Evolutionary conservation across 768 basidiomycete species (phyloP).

Genomic region (Hericium rajendrae): DNA sequence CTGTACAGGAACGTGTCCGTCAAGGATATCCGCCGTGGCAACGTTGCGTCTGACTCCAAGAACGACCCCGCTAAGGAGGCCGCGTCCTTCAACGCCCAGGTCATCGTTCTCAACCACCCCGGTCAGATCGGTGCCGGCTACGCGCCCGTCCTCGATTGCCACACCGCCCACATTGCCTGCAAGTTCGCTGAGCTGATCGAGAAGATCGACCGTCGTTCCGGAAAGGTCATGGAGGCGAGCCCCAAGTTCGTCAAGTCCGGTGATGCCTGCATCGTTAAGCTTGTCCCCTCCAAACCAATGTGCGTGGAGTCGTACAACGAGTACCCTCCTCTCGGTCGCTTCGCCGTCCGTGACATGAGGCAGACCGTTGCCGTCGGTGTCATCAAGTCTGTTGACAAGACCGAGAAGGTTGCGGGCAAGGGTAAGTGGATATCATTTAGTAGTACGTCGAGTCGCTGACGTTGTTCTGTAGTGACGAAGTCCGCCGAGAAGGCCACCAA

Average conservation of each 20-base stretch:
- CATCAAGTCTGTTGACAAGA: slow-evolving; percentile 97
- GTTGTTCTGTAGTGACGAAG: slow-evolving; percentile 61
- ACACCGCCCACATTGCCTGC: slow-evolving; percentile 99
- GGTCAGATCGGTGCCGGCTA: slow-evolving; percentile 99
- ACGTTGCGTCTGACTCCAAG: slow-evolving; percentile 99
- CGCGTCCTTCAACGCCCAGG: slow-evolving; percentile 98
- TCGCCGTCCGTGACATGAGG: slow-evolving; percentile 99
- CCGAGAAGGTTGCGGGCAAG: slow-evolving; percentile 84
- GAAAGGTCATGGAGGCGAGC: slow-evolving; percentile 76
- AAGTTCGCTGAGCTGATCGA: slow-evolving; percentile 97
- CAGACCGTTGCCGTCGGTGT: slow-evolving; percentile 98
- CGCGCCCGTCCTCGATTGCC: slow-evolving; percentile 98
- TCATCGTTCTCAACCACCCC: slow-evolving; percentile 99
- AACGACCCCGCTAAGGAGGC: slow-evolving; percentile 99
- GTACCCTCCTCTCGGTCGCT: slow-evolving; percentile 99
- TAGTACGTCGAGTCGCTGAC: slow-evolving; percentile 2
- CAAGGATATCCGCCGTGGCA: slow-evolving; percentile 99
- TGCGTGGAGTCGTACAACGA: slow-evolving; percentile 90
- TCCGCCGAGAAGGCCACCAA: slow-evolving; percentile 92
- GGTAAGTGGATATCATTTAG: slow-evolving; percentile 31
- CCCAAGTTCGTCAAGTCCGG: slow-evolving; percentile 99
- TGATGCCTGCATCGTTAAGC: slow-evolving; percentile 98
- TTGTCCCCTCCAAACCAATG: slow-evolving; percentile 94
- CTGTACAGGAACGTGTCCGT: slow-evolving; percentile 89
- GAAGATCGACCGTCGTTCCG: slow-evolving; percentile 99